Evolutionary conservation across 2,329 filamentous ascomycete species (phyloP).

Genomic region (Fusarium praegraminearum): DNA sequence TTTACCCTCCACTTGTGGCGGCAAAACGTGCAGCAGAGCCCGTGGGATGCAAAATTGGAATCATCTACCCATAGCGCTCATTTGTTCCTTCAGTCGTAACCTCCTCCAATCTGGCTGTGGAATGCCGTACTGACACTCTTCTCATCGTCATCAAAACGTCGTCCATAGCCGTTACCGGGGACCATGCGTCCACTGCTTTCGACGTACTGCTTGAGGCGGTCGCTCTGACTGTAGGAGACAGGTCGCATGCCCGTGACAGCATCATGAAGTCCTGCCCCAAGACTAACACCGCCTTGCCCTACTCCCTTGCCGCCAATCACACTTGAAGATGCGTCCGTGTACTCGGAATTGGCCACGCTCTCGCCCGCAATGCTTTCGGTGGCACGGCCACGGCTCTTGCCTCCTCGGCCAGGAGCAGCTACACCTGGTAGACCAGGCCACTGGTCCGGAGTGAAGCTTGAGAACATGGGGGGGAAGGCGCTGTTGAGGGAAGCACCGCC

Average conservation of each 20-base stretch:
- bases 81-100: constrained; percentile 62
- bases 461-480: constrained; percentile 95
- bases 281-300: constrained; percentile 87
- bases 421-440: constrained; percentile 88
- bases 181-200: constrained; percentile 82
- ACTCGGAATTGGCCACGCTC: constrained; percentile 90
- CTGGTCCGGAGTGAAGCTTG: constrained; percentile 85
- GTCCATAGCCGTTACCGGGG: constrained; percentile 75
- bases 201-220: constrained; percentile 93
- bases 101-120: constrained; percentile 87
- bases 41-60: constrained; percentile 48
- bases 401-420: constrained; percentile 69
- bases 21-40: constrained; percentile 44
- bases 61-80: constrained; percentile 48
- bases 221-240: constrained; percentile 70
- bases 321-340: constrained; percentile 84
- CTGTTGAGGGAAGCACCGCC: constrained; percentile 79
- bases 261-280: constrained; percentile 82
- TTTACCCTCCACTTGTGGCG: constrained; percentile 34
- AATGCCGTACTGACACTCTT: constrained; percentile 97
- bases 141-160: constrained; percentile 88
- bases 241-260: constrained; percentile 73
- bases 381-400: constrained; percentile 74
- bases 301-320: constrained; percentile 80
- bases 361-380: constrained; percentile 89